Percentiles rank a stretch among this genome's conserved stretches.
Conservation (phyloP, 305 asterid species). For the Ilex paraguariensis region DNA sequence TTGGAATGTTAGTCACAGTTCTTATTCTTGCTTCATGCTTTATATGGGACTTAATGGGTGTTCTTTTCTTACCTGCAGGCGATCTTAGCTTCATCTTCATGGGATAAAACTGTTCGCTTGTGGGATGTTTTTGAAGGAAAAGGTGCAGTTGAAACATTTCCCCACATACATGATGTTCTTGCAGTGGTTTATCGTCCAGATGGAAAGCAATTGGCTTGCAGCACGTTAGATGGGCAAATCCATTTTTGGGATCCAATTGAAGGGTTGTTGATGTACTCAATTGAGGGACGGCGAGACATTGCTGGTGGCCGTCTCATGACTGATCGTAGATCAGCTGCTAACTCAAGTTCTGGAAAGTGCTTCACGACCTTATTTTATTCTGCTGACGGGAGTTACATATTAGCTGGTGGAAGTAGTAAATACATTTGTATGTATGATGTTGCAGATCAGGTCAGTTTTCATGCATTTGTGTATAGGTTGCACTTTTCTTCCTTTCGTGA, state of each 20-base stretch:
- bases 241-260: slow-evolving; percentile 96
- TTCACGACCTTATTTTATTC: slow-evolving; percentile 90
- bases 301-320: slow-evolving; percentile 99
- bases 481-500: background rate
- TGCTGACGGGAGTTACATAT: slow-evolving; percentile 95
- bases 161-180: slow-evolving; percentile 92
- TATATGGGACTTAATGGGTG: slow-evolving; percentile 1
- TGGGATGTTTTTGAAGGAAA: slow-evolving; percentile 97
- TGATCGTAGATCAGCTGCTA: slow-evolving; percentile 93
- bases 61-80: slow-evolving; percentile 41
- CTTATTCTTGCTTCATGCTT: background rate
- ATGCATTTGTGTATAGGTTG: background rate
- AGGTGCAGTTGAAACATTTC: slow-evolving; percentile 82
- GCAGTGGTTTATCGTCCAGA: slow-evolving; percentile 87
- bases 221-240: slow-evolving; percentile 92
- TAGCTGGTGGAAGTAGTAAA: slow-evolving; percentile 97
- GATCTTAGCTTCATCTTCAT: slow-evolving; percentile 89
- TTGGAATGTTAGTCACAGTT: background rate
- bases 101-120: slow-evolving; percentile 93
- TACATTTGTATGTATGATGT: slow-evolving; percentile 92
- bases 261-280: slow-evolving; percentile 80
- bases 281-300: slow-evolving; percentile 97
- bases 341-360: slow-evolving; percentile 86
- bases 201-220: slow-evolving; percentile 93
- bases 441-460: slow-evolving; percentile 83